These are phyloP conservation scores for Phaeoacremonium minimum DNA, from an alignment of 2,329 filamentous ascomycete genomes.

Conservation along the genomic window DNA sequence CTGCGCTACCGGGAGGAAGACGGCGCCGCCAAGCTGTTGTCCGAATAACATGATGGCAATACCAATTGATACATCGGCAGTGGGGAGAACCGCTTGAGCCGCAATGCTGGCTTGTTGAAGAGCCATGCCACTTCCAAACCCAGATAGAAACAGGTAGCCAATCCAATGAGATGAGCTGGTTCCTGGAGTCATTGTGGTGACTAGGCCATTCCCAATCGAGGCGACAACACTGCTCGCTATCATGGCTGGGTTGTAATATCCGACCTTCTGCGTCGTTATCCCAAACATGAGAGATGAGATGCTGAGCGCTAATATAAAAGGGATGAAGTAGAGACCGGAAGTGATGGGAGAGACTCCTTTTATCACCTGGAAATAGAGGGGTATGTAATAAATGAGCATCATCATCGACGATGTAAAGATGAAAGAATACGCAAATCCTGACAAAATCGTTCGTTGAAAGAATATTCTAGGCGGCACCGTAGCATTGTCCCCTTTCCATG, in stretches of 20 bases:
- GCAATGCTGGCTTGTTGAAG: conserved; percentile 9
- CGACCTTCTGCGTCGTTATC: conserved; percentile 8
- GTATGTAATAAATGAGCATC: conserved; percentile 24
- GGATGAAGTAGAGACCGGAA: background rate
- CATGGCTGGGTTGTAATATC: conserved; percentile 26
- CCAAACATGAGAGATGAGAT: background rate
- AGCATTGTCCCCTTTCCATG: conserved; percentile 28
- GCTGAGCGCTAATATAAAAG: background rate
- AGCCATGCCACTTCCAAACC: conserved; percentile 12
- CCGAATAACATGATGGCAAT: conserved; percentile 14
- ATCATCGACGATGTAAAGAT: conserved; percentile 18
- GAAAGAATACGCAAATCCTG: conserved; percentile 22
- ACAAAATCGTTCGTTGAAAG: conserved; percentile 27
- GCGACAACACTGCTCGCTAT: conserved; percentile 18
- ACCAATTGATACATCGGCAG: conserved; percentile 15
- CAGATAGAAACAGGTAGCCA: conserved; percentile 15
- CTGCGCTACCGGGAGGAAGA: conserved; percentile 13
- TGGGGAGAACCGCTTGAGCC: conserved; percentile 14
- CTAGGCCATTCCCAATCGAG: conserved; percentile 22
- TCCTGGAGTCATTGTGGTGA: conserved; percentile 21
- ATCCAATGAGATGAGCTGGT: conserved; percentile 13
- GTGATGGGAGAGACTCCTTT: conserved; percentile 19
- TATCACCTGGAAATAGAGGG: conserved; percentile 26
- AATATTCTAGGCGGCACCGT: conserved; percentile 36
- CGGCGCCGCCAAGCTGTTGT: conserved; percentile 12